Conservation (phyloP, 306 rosid species). For the Fragaria nilgerrensis region DNA sequence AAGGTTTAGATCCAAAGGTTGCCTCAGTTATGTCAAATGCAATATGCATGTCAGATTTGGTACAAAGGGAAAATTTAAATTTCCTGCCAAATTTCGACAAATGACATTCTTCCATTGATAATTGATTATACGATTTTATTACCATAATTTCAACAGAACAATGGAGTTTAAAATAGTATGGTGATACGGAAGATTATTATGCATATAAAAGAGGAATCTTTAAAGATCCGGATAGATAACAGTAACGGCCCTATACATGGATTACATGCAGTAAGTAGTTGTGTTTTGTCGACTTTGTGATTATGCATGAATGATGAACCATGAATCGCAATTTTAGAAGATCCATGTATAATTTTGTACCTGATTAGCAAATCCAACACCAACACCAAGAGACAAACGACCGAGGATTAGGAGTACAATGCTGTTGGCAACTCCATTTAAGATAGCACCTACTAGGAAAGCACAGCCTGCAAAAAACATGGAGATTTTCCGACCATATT, state of each 20-base stretch:
- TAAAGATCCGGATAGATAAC: not conserved
- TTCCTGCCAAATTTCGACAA: too few species aligned
- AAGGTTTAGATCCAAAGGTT: too few species aligned
- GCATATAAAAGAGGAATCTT: not conserved
- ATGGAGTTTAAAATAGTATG: not conserved
- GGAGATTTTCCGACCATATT: conserved; percentile 45
- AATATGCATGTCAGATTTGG: too few species aligned
- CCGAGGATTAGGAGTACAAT: conserved; percentile 41
- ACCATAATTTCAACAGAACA: too few species aligned
- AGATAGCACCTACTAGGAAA: conserved; percentile 44
- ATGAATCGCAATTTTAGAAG: not conserved
- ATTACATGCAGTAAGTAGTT: too few species aligned
- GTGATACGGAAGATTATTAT: not conserved
- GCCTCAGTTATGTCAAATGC: too few species aligned
- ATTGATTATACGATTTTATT: not conserved
- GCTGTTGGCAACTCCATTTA: conserved; percentile 45
- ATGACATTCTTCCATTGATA: too few species aligned
- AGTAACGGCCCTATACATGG: too few species aligned
- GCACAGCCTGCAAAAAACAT: conserved; percentile 50
- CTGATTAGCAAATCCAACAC: conserved; percentile 48
- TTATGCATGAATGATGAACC: not conserved
- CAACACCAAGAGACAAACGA: conserved; percentile 58
- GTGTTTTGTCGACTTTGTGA: not conserved
- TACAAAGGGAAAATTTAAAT: too few species aligned
- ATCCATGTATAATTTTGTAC: not conserved